Evolutionary conservation across 176 grass and related monocot genomes (phyloP), one percentile per base, ranked within the genome.

Genomic region (Aechmea fasciata): DNA sequence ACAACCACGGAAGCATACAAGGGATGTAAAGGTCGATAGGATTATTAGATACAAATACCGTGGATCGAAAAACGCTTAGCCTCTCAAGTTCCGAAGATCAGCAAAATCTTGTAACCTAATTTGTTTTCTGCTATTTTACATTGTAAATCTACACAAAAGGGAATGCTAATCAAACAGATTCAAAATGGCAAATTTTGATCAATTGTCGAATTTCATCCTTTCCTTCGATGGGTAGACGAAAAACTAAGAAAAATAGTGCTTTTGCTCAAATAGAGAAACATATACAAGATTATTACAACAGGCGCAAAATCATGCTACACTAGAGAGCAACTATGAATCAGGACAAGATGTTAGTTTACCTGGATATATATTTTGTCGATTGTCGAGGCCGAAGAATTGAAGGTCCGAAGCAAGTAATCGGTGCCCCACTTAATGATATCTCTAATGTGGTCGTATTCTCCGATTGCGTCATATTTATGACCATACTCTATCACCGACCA

Each of bases 361-460:
- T 76, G 74, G 29, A 50, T 68, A 48, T 76, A 76, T 20, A 76
- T 68, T 57, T 76, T 76, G 51, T 9, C 49, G 28, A 76, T 76
- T 20, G 74, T 57, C 18, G 74, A 10, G 17, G 65, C 65, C 51
- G 74, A 76, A 41, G 74, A 76, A 68, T 76, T 76, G 74, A 76
- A 76, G 28, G 74, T 76, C 11, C 13, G 65, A 11, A 76, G 65
- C 65, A 76, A 76, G 74, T 76, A 76, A 17, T 76, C 74, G 9
- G 33, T 57, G 15, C 74, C 74, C 74, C 74, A 76, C 33, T 57
- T 76, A 65, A 76, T 76, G 28, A 76, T 57, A 14, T 76, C 74
- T 65, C 23, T 68, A 28, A 76, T 49, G 12, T 76, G 74, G 10
- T 76, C n/a, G n/a, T 76, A 49, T 59, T 76, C 74, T 59, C 29